Percentiles rank a stretch among this genome's conserved stretches.
These are phyloP conservation scores for Anthoceros angustus DNA, from an alignment of 225 moss, liverwort and hornwort species.

Conservation along the genomic window DNA sequence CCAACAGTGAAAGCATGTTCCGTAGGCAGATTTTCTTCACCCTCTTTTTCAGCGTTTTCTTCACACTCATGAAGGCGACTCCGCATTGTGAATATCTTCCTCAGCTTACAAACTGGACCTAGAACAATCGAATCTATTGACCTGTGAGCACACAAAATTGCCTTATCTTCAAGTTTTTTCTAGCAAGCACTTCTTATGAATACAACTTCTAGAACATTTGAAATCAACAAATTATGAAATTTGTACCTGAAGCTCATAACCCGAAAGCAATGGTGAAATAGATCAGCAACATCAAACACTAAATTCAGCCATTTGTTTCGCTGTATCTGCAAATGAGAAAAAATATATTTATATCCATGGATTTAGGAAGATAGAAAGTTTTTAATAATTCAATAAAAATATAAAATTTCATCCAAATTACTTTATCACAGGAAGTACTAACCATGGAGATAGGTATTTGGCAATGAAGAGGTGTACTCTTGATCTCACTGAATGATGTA, in stretches of 20 bases:
- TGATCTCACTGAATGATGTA: constrained; percentile 74
- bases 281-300: constrained; percentile 47
- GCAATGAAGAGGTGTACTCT: constrained; percentile 74
- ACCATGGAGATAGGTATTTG: constrained; percentile 73
- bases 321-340: constrained; percentile 20
- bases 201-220: not conserved
- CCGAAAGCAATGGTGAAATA: constrained; percentile 52
- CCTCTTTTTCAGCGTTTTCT: constrained; percentile 3
- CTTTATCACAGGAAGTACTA: not conserved
- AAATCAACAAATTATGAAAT: not conserved
- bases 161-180: not conserved
- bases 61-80: constrained; percentile 27
- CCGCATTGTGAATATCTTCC: constrained; percentile 85
- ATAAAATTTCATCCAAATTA: not conserved
- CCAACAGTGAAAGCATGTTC: constrained; percentile 57
- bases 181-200: not conserved
- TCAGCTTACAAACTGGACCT: constrained; percentile 62
- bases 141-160: constrained; percentile 15
- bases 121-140: constrained; percentile 62
- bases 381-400: not conserved
- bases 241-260: constrained; percentile 42
- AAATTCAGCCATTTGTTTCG: constrained; percentile 57
- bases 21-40: constrained; percentile 43
- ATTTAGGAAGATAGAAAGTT: not conserved
- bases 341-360: not conserved